Evolutionary conservation across 2,329 filamentous ascomycete species (phyloP), one percentile per base, ranked within the genome.

Genomic region (Colletotrichum sidae): DNA sequence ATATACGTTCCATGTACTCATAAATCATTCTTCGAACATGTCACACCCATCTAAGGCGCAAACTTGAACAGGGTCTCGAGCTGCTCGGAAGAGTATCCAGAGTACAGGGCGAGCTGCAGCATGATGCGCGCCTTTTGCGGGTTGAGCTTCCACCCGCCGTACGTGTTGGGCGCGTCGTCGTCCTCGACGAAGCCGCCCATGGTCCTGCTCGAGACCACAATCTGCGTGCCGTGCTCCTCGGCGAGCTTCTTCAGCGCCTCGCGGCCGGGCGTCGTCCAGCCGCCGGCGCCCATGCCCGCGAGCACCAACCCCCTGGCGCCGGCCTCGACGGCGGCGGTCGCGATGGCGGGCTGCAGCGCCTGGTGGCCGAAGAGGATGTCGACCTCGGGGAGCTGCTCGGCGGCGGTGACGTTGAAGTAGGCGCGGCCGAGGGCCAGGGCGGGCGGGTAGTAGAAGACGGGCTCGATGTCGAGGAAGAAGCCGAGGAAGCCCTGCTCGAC

Each of bases 361-460:
- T 88, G 80, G 72, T 88, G 81, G 0, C 82, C 80, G 72, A 85
- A 87, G 6, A 88, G 71, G 38, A 88, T 83, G 67, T 87, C 85
- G 35, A 89, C 84, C 61, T 83, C 77, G 0, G 86, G 85, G 34
- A 89, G 77, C 2, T 68, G 70, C 0, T 74, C 75, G 8, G 76
- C 64, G 3, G 71, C 68, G 38, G 70, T 70, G 52, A 83, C 75
- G 70, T 78, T 76, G 69, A 81, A 85, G 67, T 80, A 74, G 51
- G 76, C 72, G 71, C 82, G 80, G 56, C 82, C 80, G 25, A 82
- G 73, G 11, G 87, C 83, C 49, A 78, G 75, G 2, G 80, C 77
- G 0, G 87, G 79, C 9, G 80, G 79, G 70, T 82, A 90, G 79
- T 85, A 90, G 78, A 89, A 90, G 70, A 85, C 82, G 0, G 88